These are phyloP conservation scores for Lecanicillium sp. DNA, from an alignment of 2,329 filamentous ascomycete genomes.

Conservation along the genomic window DNA sequence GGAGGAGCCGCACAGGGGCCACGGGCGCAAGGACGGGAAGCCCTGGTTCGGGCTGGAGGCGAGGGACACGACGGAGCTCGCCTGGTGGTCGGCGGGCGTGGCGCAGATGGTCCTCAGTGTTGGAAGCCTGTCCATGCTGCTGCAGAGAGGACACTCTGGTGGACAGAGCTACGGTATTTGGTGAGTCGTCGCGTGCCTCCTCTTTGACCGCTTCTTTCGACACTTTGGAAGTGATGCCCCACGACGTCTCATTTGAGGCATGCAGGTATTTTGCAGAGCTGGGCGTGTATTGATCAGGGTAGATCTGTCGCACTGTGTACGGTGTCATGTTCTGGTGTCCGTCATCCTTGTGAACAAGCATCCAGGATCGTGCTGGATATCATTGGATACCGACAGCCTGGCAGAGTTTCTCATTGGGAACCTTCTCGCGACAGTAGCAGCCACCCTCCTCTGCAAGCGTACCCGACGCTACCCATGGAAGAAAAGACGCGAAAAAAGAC, in stretches of 20 bases:
- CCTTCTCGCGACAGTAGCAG: background rate
- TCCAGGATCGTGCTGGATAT: too few species aligned
- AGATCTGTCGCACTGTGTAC: background rate
- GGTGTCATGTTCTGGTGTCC: background rate
- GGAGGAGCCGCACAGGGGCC: conserved; percentile 32
- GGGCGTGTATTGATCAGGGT: background rate
- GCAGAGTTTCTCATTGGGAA: background rate
- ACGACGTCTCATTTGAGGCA: too few species aligned
- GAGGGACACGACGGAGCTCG: conserved; percentile 43
- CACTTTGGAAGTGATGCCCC: too few species aligned
- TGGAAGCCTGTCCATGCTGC: conserved; percentile 36
- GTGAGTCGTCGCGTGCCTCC: too few species aligned
- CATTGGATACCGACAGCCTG: background rate
- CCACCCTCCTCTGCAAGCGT: background rate
- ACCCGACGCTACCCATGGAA: background rate
- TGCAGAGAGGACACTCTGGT: conserved; percentile 41
- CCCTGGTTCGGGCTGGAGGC: conserved; percentile 34
- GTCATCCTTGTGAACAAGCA: too few species aligned
- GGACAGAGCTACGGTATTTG: conserved; percentile 44
- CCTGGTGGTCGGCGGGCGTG: conserved; percentile 42
- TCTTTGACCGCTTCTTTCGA: too few species aligned
- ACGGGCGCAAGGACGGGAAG: conserved; percentile 40
- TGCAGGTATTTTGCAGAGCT: background rate
- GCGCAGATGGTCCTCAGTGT: conserved; percentile 37
- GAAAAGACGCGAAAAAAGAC: background rate